Conservation (phyloP, 2,329 filamentous ascomycete species). For the Phymatotrichopsis omnivora region DNA sequence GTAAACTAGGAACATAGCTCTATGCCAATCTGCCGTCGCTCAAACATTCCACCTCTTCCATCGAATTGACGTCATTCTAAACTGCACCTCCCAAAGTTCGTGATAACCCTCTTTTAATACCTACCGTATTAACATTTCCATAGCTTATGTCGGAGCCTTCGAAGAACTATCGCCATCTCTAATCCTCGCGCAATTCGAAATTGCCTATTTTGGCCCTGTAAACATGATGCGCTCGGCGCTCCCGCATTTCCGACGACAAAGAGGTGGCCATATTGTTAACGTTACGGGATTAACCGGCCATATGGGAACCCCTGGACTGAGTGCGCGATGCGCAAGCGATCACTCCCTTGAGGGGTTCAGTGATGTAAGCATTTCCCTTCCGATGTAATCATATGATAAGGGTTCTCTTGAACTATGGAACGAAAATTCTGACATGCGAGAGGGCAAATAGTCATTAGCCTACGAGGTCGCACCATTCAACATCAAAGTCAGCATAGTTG, state of each 20-base stretch:
- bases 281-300: slow-evolving; percentile 85
- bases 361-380: slow-evolving; percentile 46
- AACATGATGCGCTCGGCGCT: slow-evolving; percentile 89
- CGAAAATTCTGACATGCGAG: neutral
- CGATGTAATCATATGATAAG: neutral
- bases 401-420: neutral
- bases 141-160: slow-evolving; percentile 77
- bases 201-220: slow-evolving; percentile 88
- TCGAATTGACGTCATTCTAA: slow-evolving; percentile 78
- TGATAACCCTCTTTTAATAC: slow-evolving; percentile 2
- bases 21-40: slow-evolving; percentile 77
- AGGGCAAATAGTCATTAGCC: slow-evolving; percentile 48
- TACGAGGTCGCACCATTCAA: slow-evolving; percentile 98
- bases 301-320: slow-evolving; percentile 81
- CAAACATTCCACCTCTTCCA: slow-evolving; percentile 78
- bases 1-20: slow-evolving; percentile 46
- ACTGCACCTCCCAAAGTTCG: slow-evolving; percentile 75
- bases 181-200: slow-evolving; percentile 84
- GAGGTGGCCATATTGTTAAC: slow-evolving; percentile 80
- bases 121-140: neutral
- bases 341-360: slow-evolving; percentile 96
- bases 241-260: slow-evolving; percentile 66
- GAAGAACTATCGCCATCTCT: slow-evolving; percentile 81
- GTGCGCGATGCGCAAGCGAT: slow-evolving; percentile 82
- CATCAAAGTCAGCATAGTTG: slow-evolving; percentile 88